Percentiles rank a stretch among this genome's conserved stretches.
These are phyloP conservation scores for Stylosanthes scabra DNA, from an alignment of 331 rosid species.

Conservation along the genomic window DNA sequence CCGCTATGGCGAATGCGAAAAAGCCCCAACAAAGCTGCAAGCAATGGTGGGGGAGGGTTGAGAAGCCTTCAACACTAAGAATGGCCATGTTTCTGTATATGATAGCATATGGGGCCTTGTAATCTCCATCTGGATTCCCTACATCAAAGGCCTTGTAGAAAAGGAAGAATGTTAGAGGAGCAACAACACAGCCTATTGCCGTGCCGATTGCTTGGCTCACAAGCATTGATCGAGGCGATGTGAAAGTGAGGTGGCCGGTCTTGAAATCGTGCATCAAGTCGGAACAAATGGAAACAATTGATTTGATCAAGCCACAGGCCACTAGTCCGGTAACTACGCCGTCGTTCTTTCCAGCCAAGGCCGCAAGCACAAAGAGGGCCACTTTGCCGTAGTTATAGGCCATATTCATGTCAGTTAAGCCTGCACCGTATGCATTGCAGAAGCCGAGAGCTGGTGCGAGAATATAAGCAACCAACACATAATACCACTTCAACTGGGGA, in stretches of 20 bases:
- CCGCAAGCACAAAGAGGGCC: slow-evolving; percentile 92
- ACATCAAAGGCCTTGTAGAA: slow-evolving; percentile 75
- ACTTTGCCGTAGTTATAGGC: slow-evolving; percentile 97
- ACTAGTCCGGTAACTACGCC: too few relatives aligned
- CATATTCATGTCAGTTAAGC: slow-evolving; percentile 97
- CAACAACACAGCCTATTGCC: slow-evolving; percentile 71
- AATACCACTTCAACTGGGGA: slow-evolving; percentile 92
- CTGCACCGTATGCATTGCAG: slow-evolving; percentile 99
- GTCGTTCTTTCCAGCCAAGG: slow-evolving; percentile 59
- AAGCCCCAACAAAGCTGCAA: slow-evolving; percentile 61
- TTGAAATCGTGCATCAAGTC: slow-evolving; percentile 81
- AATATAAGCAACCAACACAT: slow-evolving; percentile 72
- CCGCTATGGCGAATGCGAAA: slow-evolving; percentile 55
- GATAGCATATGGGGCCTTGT: slow-evolving; percentile 64
- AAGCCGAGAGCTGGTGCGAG: slow-evolving; percentile 92
- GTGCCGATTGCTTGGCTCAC: slow-evolving; percentile 82
- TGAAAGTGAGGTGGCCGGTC: slow-evolving; percentile 75
- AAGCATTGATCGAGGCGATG: slow-evolving; percentile 82
- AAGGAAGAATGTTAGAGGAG: slow-evolving; percentile 82
- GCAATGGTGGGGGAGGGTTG: slow-evolving; percentile 60
- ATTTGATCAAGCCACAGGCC: slow-evolving; percentile 89
- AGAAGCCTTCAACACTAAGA: slow-evolving; percentile 66
- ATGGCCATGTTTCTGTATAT: slow-evolving; percentile 74
- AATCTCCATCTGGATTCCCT: slow-evolving; percentile 43
- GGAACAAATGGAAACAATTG: slow-evolving; percentile 77